Evolutionary conservation across 139 green algal species (phyloP).

Genomic region (Asterochloris sp.): DNA sequence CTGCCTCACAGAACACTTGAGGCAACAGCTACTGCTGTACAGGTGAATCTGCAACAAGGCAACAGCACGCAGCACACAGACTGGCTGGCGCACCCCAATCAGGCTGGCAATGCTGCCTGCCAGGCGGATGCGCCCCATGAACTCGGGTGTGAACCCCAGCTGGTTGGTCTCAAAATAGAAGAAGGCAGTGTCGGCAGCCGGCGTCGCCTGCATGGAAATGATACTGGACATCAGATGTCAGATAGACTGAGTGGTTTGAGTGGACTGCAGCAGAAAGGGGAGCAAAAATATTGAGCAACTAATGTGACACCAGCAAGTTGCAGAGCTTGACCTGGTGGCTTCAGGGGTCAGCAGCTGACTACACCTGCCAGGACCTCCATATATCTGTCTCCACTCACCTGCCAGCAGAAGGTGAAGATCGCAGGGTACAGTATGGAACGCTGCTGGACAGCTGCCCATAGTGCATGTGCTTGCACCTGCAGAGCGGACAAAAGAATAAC

Average conservation of each 20-base stretch:
- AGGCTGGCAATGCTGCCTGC: constrained; percentile 62
- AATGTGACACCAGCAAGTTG: no score
- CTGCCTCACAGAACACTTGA: not conserved
- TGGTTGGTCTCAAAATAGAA: constrained; percentile 82
- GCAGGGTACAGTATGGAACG: constrained; percentile 60
- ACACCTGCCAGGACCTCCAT: no score
- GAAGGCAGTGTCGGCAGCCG: constrained; percentile 66
- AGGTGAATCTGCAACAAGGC: not conserved
- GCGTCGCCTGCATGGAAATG: constrained; percentile 64
- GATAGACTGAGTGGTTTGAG: no score
- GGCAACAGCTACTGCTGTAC: no score
- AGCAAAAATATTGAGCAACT: no score
- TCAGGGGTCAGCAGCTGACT: no score
- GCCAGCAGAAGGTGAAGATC: constrained; percentile 78
- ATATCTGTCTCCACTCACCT: constrained; percentile 26
- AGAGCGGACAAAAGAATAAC: no score
- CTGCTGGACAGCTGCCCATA: constrained; percentile 56
- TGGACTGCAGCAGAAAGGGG: no score
- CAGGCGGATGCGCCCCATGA: constrained; percentile 89
- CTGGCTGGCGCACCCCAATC: not conserved
- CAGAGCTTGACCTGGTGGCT: no score
- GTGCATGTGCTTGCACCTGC: constrained; percentile 24
- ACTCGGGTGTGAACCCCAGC: constrained; percentile 76
- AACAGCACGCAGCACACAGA: no score
- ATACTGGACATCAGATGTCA: no score